These are phyloP conservation scores for Mycosphaerelloides madeirae DNA, from an alignment of 2,329 filamentous ascomycete genomes.

Conservation along the genomic window DNA sequence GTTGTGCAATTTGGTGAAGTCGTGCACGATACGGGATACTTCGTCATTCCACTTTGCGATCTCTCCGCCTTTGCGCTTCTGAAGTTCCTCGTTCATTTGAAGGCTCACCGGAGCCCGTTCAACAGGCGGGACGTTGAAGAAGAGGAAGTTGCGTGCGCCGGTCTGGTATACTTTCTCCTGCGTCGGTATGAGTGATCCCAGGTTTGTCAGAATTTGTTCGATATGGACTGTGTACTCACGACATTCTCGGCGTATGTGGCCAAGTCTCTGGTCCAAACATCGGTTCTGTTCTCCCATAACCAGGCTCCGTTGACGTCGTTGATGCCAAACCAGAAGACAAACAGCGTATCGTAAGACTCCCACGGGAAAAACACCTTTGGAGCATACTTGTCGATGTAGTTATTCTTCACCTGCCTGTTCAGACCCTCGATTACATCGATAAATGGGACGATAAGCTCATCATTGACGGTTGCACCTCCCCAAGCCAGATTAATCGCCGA, in stretches of 20 bases:
- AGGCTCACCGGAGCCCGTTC: slow-evolving; percentile 36
- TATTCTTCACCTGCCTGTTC: slow-evolving; percentile 46
- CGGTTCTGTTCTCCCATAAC: slow-evolving; percentile 35
- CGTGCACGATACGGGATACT: neutral
- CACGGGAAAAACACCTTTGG: slow-evolving; percentile 23
- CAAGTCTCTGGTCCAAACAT: slow-evolving; percentile 35
- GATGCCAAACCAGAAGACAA: slow-evolving; percentile 44
- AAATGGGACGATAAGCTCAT: slow-evolving; percentile 50
- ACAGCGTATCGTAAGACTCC: slow-evolving; percentile 29
- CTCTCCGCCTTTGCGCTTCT: slow-evolving; percentile 12
- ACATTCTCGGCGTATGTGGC: slow-evolving; percentile 35
- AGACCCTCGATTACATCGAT: slow-evolving; percentile 46
- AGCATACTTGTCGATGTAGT: slow-evolving; percentile 40
- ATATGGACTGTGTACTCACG: neutral
- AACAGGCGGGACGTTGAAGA: slow-evolving; percentile 47
- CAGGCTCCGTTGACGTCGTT: slow-evolving; percentile 53
- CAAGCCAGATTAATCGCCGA: slow-evolving; percentile 51
- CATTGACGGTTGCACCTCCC: slow-evolving; percentile 42
- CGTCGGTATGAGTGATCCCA: neutral
- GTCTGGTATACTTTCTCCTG: slow-evolving; percentile 39
- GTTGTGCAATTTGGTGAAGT: slow-evolving; percentile 3
- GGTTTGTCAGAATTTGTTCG: neutral
- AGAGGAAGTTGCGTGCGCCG: slow-evolving; percentile 48
- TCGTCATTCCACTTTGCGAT: neutral
- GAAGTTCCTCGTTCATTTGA: slow-evolving; percentile 9